Base-by-base conservation (phyloP, 768 basidiomycete species). In the Phlegmacium glaucopus region DNA sequence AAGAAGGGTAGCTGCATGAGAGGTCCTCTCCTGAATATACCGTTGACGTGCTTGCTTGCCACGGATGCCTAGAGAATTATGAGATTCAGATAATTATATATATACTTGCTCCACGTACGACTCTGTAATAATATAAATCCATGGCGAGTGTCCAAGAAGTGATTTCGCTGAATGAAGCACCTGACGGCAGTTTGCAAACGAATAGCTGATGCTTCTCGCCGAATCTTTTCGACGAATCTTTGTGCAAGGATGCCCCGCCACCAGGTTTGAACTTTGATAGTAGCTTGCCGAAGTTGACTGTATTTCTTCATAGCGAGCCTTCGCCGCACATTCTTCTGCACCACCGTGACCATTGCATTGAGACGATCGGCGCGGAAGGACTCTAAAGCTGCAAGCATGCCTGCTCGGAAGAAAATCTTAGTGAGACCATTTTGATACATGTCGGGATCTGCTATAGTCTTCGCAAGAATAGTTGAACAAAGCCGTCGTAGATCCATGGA, bases 321-420 rank as follows among this genome's bases (percentile, higher is more conserved):
- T 44, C 95, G 76, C 41, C 89, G 82, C 75, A 98, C 87, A 67
- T 98, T 97, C 82, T 98, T 98, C 73, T 98, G 96, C 3, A 99
- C 87, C 43, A 96, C 80, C 10, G 94, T 96, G 51, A 94, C 92
- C 70, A 99, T 81, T 16, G 84, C 74, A 61, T 95, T 94, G 44
- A 98, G 78, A 49, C 90, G 78, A 50, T 89, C 84, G 6, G 93
- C 85, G 34, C 96, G 89, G 46, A 94, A 76, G 12, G 90, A 82
- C 69, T 99, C 96, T 38, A 99, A 77, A 6, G 89, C 88, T 22
- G 96, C 95, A 46, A 99, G 85, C 93, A 98, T 97, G 53, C 96
- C 96, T 10, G 96, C 94, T 50, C 96, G 83, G 79, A 99, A 98
- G 74, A 99, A 99, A 56, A 99, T 97, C 71, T 99, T 99, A 22